Conservation (phyloP, 139 green algal species). For the Asterochloris erici region DNA sequence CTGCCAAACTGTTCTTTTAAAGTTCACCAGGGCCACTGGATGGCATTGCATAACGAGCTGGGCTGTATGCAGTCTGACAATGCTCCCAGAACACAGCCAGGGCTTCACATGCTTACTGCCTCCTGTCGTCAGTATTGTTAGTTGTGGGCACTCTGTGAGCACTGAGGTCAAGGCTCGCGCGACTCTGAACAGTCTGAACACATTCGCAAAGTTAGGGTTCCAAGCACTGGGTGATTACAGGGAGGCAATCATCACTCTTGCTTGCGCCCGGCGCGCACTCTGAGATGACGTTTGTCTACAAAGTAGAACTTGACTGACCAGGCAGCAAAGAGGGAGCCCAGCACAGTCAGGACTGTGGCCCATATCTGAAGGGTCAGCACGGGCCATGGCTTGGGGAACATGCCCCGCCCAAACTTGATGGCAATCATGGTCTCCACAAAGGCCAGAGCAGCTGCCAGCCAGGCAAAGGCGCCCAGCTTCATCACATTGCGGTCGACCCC, state of each 20-base stretch:
- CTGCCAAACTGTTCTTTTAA: too few species aligned
- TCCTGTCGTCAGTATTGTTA: too few species aligned
- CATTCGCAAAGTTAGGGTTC: background rate
- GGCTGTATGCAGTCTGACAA: too few species aligned
- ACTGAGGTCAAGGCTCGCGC: too few species aligned
- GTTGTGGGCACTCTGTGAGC: too few species aligned
- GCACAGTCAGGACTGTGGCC: slow-evolving; percentile 18
- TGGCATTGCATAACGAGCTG: too few species aligned
- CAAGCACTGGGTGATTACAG: background rate
- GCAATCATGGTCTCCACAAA: slow-evolving; percentile 66
- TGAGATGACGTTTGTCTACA: background rate
- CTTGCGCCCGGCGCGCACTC: background rate
- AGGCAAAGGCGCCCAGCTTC: slow-evolving; percentile 84
- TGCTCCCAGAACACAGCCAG: too few species aligned
- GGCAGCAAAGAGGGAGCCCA: slow-evolving; percentile 15
- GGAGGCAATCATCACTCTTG: background rate
- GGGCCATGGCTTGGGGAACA: slow-evolving; percentile 61
- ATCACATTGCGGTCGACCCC: slow-evolving; percentile 31
- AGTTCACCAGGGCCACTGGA: too few species aligned
- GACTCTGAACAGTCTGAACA: background rate
- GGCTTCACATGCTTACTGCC: too few species aligned
- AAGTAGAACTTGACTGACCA: slow-evolving; percentile 46
- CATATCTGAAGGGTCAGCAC: slow-evolving; percentile 42
- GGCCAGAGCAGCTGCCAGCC: slow-evolving; percentile 60
- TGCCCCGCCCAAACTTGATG: slow-evolving; percentile 78